Conservation (phyloP, 257 asterid genomes). For the Penstemon newberryi region DNA sequence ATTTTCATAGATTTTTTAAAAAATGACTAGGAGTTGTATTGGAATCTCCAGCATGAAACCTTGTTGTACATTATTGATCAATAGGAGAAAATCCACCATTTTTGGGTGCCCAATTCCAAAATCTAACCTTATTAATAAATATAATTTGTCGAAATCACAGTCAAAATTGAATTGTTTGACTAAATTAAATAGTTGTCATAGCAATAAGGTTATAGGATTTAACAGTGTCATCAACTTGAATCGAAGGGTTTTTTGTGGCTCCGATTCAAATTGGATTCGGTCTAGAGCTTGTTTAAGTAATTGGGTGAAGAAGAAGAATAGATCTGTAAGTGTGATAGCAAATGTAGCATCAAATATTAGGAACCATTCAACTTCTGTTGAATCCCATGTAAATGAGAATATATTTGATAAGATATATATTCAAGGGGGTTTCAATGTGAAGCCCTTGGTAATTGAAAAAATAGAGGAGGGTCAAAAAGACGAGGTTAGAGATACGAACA, state of each 20-base stretch:
- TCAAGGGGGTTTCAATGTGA: conserved; percentile 57
- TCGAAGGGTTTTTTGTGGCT: conserved; percentile 48
- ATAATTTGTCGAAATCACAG: conserved; percentile 49
- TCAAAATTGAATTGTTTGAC: conserved; percentile 29
- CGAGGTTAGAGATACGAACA: conserved; percentile 26
- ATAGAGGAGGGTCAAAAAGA: conserved; percentile 35
- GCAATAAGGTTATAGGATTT: conserved; percentile 35
- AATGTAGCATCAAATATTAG: conserved; percentile 64
- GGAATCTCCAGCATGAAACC: conserved; percentile 63
- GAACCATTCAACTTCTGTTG: conserved; percentile 60
- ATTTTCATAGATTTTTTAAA: conserved; percentile 18
- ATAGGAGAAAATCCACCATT: conserved; percentile 49
- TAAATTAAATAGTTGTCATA: conserved; percentile 22
- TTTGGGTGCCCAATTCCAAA: conserved; percentile 48
- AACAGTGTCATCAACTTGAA: conserved; percentile 39
- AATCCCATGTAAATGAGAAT: conserved; percentile 46
- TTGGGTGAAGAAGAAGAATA: conserved; percentile 31
- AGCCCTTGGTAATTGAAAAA: conserved; percentile 55
- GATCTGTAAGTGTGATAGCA: conserved; percentile 37
- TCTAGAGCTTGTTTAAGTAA: conserved; percentile 40
- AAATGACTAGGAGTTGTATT: conserved; percentile 56
- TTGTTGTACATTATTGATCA: conserved; percentile 44
- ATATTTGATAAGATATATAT: conserved; percentile 60
- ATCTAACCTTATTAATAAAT: conserved; percentile 28
- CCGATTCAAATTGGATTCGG: conserved; percentile 56